phyloP scores from a whole-genome alignment of 495 filamentous ascomycete species.

The Thozetella sp. region DNA sequence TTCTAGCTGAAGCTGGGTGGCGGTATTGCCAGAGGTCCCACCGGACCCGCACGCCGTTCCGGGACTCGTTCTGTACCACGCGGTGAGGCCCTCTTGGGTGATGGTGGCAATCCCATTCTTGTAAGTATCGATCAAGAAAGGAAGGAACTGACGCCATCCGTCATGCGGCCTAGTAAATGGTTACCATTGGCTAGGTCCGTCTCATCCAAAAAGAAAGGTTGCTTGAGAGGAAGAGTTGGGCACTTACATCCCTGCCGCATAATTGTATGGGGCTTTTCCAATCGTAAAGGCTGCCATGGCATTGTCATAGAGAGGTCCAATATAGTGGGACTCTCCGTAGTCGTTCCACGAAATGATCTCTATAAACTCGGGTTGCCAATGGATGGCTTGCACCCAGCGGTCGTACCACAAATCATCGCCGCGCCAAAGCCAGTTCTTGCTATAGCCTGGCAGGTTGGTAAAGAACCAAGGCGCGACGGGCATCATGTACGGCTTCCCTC shows the following conservation, averaged over 20 bases:
- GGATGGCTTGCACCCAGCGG: conserved; percentile 69
- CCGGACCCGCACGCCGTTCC: background rate
- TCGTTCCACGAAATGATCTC: conserved; percentile 35
- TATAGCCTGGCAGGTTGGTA: conserved; percentile 56
- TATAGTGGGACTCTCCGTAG: conserved; percentile 46
- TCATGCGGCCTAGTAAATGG: no score
- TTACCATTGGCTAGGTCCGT: no score
- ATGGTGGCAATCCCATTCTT: background rate
- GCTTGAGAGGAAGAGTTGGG: no score
- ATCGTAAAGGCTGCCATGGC: conserved; percentile 40
- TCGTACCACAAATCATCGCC: conserved; percentile 69
- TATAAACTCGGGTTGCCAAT: conserved; percentile 6
- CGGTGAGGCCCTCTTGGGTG: background rate
- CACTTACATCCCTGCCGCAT: background rate
- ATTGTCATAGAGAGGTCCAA: conserved; percentile 45
- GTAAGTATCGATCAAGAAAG: background rate
- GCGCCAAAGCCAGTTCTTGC: conserved; percentile 72
- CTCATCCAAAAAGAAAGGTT: no score
- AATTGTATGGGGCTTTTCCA: conserved; percentile 17
- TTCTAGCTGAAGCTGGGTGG: background rate
- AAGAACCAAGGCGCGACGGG: conserved; percentile 75
- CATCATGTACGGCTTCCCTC: conserved; percentile 36
- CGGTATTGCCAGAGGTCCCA: background rate
- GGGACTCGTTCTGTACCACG: background rate
- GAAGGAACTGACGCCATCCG: background rate